These are phyloP conservation scores for Pelargonium fulgidum DNA, from an alignment of 441 rosid genomes.

Conservation along the genomic window DNA sequence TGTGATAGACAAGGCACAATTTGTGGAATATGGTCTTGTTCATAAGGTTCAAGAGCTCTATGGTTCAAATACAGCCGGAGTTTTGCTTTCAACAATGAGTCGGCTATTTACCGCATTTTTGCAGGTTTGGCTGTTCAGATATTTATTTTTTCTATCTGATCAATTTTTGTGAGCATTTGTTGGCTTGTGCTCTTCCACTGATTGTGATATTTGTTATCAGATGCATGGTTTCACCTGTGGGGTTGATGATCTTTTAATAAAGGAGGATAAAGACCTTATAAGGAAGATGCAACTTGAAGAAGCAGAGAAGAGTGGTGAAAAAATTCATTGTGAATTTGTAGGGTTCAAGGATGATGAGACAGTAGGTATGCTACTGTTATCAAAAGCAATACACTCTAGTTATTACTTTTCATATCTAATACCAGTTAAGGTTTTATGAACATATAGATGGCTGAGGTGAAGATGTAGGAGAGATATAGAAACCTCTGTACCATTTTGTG, in stretches of 20 bases:
- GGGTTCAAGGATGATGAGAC: constrained; percentile 40
- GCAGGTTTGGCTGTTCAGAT: constrained; percentile 51
- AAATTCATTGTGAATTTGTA: constrained; percentile 64
- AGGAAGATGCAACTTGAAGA: constrained; percentile 72
- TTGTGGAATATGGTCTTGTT: constrained; percentile 92
- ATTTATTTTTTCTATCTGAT: constrained; percentile 14
- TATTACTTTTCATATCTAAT: background rate
- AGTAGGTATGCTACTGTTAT: constrained; percentile 38
- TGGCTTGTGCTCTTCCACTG: constrained; percentile 18
- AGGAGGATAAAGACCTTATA: constrained; percentile 53
- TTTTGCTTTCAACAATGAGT: constrained; percentile 78
- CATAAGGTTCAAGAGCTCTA: constrained; percentile 95
- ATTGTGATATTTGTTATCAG: constrained; percentile 43
- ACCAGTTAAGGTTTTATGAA: background rate
- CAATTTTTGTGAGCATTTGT: constrained; percentile 17
- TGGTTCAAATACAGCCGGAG: constrained; percentile 88
- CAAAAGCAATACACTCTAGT: background rate
- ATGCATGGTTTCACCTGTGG: constrained; percentile 99
- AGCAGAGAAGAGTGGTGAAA: constrained; percentile 66
- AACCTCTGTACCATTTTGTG: background rate
- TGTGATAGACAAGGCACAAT: constrained; percentile 97
- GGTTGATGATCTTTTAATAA: constrained; percentile 87
- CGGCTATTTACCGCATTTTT: constrained; percentile 84
- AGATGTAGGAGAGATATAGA: constrained; percentile 1
- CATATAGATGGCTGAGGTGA: background rate